Evolutionary conservation across 2,329 filamentous ascomycete species (phyloP).

Genomic region (Aspergillus texensis): DNA sequence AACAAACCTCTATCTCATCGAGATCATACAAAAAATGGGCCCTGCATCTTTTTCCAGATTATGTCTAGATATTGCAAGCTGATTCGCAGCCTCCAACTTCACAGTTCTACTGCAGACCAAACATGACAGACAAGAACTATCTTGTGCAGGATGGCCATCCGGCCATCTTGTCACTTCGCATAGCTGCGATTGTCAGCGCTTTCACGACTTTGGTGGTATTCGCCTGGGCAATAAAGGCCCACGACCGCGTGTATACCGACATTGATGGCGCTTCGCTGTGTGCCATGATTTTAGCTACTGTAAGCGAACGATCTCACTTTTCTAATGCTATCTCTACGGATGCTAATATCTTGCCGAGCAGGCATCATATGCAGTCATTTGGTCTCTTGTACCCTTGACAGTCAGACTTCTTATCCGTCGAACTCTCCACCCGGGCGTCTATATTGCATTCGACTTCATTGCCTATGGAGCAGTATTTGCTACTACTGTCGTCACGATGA

Average conservation of each 20-base stretch:
- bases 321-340: too few species aligned
- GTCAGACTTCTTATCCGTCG: neutral
- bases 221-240: neutral
- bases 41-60: neutral
- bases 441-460: constrained; percentile 5
- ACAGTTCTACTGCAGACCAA: neutral
- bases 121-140: neutral
- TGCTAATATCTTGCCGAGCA: neutral
- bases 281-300: neutral
- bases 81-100: rapidly evolving
- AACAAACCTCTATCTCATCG: neutral
- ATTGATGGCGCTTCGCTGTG: neutral
- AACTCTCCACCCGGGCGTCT: neutral
- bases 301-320: neutral
- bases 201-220: neutral
- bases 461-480: neutral
- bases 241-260: neutral
- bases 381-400: neutral
- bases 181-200: neutral
- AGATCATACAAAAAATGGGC: neutral
- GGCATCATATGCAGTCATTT: neutral
- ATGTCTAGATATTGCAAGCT: neutral
- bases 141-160: neutral
- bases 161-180: neutral
- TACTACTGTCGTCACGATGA: neutral